phyloP scores from a whole-genome alignment of 331 rosid genomes.

The Arachis monticola region DNA sequence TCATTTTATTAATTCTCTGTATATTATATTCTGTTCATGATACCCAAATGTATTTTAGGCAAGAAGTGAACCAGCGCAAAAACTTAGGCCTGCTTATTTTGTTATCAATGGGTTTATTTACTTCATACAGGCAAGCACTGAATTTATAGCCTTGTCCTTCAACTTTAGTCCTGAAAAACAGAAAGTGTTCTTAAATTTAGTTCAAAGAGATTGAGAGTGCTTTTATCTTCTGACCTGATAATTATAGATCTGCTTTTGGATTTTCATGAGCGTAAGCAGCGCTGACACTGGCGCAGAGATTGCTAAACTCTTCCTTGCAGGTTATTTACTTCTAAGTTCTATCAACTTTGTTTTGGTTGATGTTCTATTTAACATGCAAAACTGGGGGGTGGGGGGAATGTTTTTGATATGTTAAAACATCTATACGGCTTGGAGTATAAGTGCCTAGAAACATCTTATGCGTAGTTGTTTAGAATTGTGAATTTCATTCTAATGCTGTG shows the following conservation, averaged over 20 bases:
- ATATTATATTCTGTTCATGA: conserved; percentile 11
- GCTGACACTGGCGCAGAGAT: conserved; percentile 46
- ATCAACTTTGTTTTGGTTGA: conserved; percentile 15
- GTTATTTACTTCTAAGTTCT: conserved; percentile 39
- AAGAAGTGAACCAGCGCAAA: conserved; percentile 67
- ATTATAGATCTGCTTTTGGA: conserved; percentile 72
- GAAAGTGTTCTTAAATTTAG: not conserved
- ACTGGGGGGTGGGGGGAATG: not conserved
- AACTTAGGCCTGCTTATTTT: conserved; percentile 72
- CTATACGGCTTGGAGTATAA: not conserved
- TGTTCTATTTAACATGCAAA: not conserved
- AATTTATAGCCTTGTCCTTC: conserved; percentile 6
- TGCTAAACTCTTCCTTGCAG: conserved; percentile 76
- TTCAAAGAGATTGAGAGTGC: not conserved
- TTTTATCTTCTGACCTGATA: conserved; percentile 35
- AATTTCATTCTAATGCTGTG: conserved; percentile 26
- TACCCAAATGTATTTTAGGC: conserved; percentile 60
- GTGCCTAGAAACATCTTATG: not conserved
- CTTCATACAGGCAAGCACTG: conserved; percentile 57
- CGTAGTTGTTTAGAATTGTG: conserved; percentile 10
- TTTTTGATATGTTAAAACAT: conserved; percentile 18
- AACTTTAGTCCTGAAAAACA: conserved; percentile 24
- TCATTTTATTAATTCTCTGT: not conserved
- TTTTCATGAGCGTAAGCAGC: conserved; percentile 47
- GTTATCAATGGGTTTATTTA: conserved; percentile 62